Percentiles rank a stretch among this genome's conserved stretches.
phyloP scores from a whole-genome alignment of 495 filamentous ascomycete species.

The Acidiella bohemica region DNA sequence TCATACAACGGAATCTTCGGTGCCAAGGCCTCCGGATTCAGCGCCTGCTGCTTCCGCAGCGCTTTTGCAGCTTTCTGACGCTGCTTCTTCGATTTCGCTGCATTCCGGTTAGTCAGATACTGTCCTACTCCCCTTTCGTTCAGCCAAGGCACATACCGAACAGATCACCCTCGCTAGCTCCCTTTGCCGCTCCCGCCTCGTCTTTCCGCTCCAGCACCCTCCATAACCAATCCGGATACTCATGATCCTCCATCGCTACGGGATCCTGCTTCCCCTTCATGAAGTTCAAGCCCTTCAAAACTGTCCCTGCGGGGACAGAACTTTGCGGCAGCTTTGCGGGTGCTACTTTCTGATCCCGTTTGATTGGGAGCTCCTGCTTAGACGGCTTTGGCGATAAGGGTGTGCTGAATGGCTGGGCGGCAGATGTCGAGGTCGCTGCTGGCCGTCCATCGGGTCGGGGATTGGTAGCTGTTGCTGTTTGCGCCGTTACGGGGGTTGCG shows the following conservation, averaged over 20 bases:
- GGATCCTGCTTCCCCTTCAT: constrained; percentile 63
- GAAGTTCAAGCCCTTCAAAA: constrained; percentile 71
- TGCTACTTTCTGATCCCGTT: constrained; percentile 16
- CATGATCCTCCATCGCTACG: constrained; percentile 63
- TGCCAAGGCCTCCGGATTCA: constrained; percentile 47
- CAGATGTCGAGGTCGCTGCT: constrained; percentile 34
- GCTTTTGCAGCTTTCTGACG: constrained; percentile 52
- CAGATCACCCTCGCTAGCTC: constrained; percentile 43
- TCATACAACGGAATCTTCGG: constrained; percentile 70
- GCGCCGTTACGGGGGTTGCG: constrained; percentile 7
- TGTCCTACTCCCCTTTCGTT: no score
- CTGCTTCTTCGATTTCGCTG: constrained; percentile 71
- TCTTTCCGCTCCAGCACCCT: constrained; percentile 42
- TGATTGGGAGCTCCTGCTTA: constrained; percentile 14
- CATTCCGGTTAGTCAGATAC: no score
- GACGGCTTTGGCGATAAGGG: constrained; percentile 33
- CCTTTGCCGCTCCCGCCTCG: constrained; percentile 23
- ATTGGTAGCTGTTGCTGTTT: constrained; percentile 10
- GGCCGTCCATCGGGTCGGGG: constrained; percentile 17
- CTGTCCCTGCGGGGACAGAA: constrained; percentile 51
- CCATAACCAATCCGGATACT: constrained; percentile 93
- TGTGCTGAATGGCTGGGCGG: constrained; percentile 39
- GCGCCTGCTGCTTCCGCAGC: constrained; percentile 50
- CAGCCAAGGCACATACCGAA: no score
- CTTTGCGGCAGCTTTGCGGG: constrained; percentile 28